Evolutionary conservation across 768 basidiomycete genomes (phyloP).

Genomic region (Amanita phalloides): DNA sequence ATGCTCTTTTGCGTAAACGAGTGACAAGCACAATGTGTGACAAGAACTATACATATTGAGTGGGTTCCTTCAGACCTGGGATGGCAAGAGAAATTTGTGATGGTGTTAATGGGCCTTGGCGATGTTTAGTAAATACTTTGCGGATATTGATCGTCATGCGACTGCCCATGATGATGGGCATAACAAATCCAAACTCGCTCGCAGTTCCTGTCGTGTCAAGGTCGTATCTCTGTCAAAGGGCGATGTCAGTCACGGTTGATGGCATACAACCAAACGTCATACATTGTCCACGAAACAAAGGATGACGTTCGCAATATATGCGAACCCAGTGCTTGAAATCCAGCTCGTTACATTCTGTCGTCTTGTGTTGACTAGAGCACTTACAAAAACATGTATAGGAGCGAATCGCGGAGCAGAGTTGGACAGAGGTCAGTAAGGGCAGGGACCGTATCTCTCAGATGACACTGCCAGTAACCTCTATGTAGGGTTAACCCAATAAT

Average conservation of each 20-base stretch:
- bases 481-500: background rate
- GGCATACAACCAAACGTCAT: background rate
- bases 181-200: background rate
- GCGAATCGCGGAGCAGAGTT: background rate
- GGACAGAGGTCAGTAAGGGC: background rate
- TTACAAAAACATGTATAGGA: background rate
- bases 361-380: background rate
- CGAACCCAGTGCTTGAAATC: background rate
- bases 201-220: background rate
- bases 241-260: background rate
- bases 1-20: background rate
- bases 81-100: background rate
- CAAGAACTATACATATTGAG: background rate
- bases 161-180: conserved; percentile 1
- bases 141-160: background rate
- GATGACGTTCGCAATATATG: background rate
- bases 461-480: background rate
- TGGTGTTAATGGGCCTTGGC: background rate
- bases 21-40: background rate
- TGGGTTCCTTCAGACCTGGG: background rate
- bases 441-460: background rate
- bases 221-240: background rate
- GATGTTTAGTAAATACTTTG: background rate
- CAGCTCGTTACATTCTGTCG: background rate
- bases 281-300: background rate